These are phyloP conservation scores for Alternaria gansuensis DNA, from an alignment of 2,329 filamentous ascomycete genomes.

Conservation along the genomic window DNA sequence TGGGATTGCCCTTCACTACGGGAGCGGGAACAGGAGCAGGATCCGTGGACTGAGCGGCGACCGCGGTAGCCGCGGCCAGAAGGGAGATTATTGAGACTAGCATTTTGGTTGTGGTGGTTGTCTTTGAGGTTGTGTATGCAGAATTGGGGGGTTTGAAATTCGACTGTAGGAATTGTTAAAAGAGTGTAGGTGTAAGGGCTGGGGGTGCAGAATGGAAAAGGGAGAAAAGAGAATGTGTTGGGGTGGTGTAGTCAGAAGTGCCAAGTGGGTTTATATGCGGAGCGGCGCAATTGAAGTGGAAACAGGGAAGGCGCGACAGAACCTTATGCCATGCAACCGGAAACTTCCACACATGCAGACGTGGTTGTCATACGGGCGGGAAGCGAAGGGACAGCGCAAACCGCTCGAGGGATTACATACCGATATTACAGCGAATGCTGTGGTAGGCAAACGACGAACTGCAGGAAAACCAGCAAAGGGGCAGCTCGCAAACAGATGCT, in stretches of 20 bases:
- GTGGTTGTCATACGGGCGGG: slow-evolving; percentile 5
- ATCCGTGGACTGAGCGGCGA: slow-evolving; percentile 34
- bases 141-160: slow-evolving; percentile 14
- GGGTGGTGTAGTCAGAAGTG: slow-evolving; percentile 14
- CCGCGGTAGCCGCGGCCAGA: slow-evolving; percentile 42
- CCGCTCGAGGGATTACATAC: slow-evolving; percentile 11
- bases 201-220: slow-evolving; percentile 1
- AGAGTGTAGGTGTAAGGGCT: slow-evolving; percentile 12
- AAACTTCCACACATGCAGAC: background rate
- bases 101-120: slow-evolving; percentile 41
- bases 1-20: slow-evolving; percentile 50
- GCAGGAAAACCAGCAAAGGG: slow-evolving; percentile 7
- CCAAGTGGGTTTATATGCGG: slow-evolving; percentile 15
- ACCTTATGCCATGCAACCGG: slow-evolving; percentile 15
- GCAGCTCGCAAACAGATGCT: background rate
- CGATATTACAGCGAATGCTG: slow-evolving; percentile 11
- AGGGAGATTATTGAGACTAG: slow-evolving; percentile 41
- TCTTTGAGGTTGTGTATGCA: slow-evolving; percentile 16
- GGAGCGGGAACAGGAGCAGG: slow-evolving; percentile 43
- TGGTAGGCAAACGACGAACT: slow-evolving; percentile 3
- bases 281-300: slow-evolving; percentile 8
- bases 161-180: slow-evolving; percentile 23
- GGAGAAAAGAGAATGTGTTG: slow-evolving; percentile 4
- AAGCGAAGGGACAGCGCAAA: slow-evolving; percentile 11
- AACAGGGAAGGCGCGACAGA: slow-evolving; percentile 11